Evolutionary conservation across 1,284 basidiomycete genomes (phyloP), one percentile per base, ranked within the genome.

Genomic region (Ceratobasidium sp.): DNA sequence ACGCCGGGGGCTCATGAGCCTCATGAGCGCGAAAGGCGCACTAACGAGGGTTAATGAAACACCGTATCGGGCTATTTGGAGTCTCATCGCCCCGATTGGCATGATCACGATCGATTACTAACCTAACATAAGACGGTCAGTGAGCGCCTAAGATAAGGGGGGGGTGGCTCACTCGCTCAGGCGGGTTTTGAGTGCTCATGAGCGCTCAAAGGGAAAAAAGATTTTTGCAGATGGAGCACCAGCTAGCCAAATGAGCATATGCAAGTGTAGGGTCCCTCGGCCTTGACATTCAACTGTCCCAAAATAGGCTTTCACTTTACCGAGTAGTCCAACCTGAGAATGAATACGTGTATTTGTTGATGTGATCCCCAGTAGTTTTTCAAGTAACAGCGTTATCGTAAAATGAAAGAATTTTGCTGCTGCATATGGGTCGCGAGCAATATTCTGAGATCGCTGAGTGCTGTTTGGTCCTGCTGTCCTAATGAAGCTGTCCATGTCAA

Each of bases 391-490:
- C 0, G 79, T 23, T 1, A 89, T 85, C 0, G 85, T 82, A 61
- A 86, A 85, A 56, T 88, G 83, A 75, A 86, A 89, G 77, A 85
- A 89, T 63, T 85, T 81, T 0, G 86, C 84, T 0, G 85, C 82
- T 0, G 85, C 85, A 78, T 82, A 88, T 15, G 86, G 86, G 81
- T 89, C 85, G 0, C 28, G 13, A 0, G 86, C 84, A 4, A 88
- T 83, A 61, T 86, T 87, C 0, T 67, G 7, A 1, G 83, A 83
- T 0, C 84, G 81, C 56, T 84, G 13, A 0, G 80, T 76, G 2
- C 71, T 80, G 28, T 82, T 81, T 0, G 85, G 87, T 0, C 85
- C 86, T 6, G 77, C 28, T 6, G 80, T 80, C 5, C 78, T 46
- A 0, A 78, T 51, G 73, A 88, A 87, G 0, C 71, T 7, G 71